Base-by-base conservation (phyloP, 768 basidiomycete genomes). In the Albatrellus ellisii region DNA sequence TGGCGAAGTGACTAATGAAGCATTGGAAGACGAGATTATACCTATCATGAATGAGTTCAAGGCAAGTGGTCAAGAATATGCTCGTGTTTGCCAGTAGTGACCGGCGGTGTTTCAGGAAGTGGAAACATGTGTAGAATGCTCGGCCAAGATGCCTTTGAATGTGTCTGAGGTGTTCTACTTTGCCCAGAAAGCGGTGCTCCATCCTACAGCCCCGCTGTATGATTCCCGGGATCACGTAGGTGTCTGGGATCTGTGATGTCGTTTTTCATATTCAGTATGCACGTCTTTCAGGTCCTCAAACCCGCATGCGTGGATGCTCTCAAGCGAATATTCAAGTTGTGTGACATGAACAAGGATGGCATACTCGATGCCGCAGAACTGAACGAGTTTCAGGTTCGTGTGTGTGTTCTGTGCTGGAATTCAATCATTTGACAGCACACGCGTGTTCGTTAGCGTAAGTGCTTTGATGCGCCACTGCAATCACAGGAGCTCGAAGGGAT, bases 1-100 rank as follows among this genome's bases (percentile, higher is more conserved):
- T 4, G 92, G 91, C 2, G 77, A 86, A 54, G 88, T 97, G 29
- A 90, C 92, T 21, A 94, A 95, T 54, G 80, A 94, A 56, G 88
- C 84, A 2, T 62, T 99, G 46, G 90, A 94, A 60, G 89, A 84
- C 47, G 94, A 98, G 61, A 92, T 98, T 49, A 61, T 85, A 43
- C 94, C 94, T 24, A 90, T 99, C 42, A 99, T 98, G 94, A 79
- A 83, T 51, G 94, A 98, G 61, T 99, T 94, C 77, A 99, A 99
- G 75, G 91, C 80, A 55, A 42, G 62, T 53, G 39, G n/a, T n/a
- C n/a, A n/a, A n/a, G n/a, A n/a, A n/a, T n/a, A n/a, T n/a, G n/a
- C n/a, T n/a, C n/a, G n/a, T n/a, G n/a, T n/a, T n/a, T n/a, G n/a
- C n/a, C n/a, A n/a, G n/a, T n/a, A n/a, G n/a, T n/a, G n/a, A n/a